These are phyloP conservation scores for Biscogniauxia sp. DNA, from an alignment of 2,329 filamentous ascomycete genomes.

Conservation along the genomic window DNA sequence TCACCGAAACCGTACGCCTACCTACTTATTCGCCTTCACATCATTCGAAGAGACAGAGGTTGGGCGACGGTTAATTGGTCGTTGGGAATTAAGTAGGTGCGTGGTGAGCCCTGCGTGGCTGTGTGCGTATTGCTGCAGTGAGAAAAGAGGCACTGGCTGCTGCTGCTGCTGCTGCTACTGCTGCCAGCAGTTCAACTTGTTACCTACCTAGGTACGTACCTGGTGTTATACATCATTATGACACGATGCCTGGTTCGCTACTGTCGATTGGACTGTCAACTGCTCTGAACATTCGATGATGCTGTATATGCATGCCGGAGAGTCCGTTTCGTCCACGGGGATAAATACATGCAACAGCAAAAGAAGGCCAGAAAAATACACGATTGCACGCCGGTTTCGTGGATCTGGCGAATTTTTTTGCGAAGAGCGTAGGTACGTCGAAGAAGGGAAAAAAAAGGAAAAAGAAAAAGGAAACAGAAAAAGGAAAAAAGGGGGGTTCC, in stretches of 20 bases:
- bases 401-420: slow-evolving; percentile 42
- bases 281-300: neutral
- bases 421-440: slow-evolving; percentile 7
- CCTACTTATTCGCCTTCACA: slow-evolving; percentile 53
- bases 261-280: neutral
- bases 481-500: too few relatives aligned
- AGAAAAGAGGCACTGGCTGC: neutral
- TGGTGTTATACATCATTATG: too few relatives aligned
- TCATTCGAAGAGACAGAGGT: slow-evolving; percentile 47
- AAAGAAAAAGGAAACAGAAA: too few relatives aligned
- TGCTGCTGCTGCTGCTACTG: too few relatives aligned
- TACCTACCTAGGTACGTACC: too few relatives aligned
- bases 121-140: slow-evolving; percentile 60
- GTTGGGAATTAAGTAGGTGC: slow-evolving; percentile 47
- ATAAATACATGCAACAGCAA: too few relatives aligned
- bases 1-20: slow-evolving; percentile 59
- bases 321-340: neutral
- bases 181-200: too few relatives aligned
- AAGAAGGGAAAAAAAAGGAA: too few relatives aligned
- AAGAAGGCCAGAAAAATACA: slow-evolving; percentile 69
- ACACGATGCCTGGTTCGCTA: neutral
- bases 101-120: slow-evolving; percentile 64
- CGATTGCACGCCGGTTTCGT: slow-evolving; percentile 60
- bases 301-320: neutral
- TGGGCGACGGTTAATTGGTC: slow-evolving; percentile 67